Conservation (phyloP, 164 flowering plant species). For the Umbellularia californica region DNA sequence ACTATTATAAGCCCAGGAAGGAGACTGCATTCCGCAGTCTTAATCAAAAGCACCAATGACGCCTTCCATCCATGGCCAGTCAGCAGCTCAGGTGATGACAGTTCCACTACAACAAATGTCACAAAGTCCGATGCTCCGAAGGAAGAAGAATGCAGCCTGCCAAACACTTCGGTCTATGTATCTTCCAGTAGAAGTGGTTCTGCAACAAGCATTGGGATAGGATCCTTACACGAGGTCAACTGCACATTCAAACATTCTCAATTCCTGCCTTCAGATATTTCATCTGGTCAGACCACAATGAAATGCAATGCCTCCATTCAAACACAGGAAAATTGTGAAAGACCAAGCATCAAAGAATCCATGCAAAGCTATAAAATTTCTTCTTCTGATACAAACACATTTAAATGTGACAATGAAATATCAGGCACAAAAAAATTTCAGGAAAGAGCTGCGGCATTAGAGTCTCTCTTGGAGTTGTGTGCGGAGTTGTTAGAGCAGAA, state of each 20-base stretch:
- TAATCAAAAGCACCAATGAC: background rate
- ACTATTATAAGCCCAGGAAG: background rate
- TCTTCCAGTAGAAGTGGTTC: background rate
- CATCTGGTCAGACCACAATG: background rate
- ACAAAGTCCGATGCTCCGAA: background rate
- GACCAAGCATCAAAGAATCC: background rate
- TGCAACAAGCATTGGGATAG: background rate
- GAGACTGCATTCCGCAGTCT: background rate
- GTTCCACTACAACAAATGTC: background rate
- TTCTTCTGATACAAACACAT: background rate
- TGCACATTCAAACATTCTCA: background rate
- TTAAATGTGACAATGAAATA: background rate
- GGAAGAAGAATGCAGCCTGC: background rate
- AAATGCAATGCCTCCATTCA: background rate
- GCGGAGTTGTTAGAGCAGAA: constrained; percentile 43
- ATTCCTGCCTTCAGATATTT: background rate
- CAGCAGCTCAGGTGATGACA: background rate
- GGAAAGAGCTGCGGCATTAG: constrained; percentile 50
- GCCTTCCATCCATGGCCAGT: background rate
- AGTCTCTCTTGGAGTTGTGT: constrained; percentile 55
- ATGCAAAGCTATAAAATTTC: background rate
- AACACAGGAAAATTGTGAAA: background rate
- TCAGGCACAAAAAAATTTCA: background rate
- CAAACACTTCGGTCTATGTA: background rate
- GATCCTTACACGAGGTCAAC: background rate